Percentiles rank a stretch among this genome's conserved stretches.
Evolutionary conservation across 2,329 filamentous ascomycete species (phyloP).

Genomic region (Furcasterigmium furcatum): DNA sequence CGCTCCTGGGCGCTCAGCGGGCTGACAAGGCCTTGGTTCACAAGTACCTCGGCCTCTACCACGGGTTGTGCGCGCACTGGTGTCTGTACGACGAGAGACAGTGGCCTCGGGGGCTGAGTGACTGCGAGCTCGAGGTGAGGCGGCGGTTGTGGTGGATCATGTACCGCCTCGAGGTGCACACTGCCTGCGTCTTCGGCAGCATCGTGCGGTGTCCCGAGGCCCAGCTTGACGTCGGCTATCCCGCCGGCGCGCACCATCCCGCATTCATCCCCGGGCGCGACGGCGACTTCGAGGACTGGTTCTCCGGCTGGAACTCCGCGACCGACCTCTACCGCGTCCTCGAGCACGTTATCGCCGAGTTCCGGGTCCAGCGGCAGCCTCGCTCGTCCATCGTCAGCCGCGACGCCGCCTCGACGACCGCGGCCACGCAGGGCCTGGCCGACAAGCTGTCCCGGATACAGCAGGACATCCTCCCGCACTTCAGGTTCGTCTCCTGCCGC

Average conservation of each 20-base stretch:
- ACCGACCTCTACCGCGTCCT: constrained; percentile 53
- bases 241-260: constrained; percentile 3
- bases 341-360: constrained; percentile 39
- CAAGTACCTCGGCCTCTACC: constrained; percentile 15
- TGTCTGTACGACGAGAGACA: constrained; percentile 13
- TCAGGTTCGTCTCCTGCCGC: background rate
- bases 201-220: constrained; percentile 14
- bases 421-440: too few relatives aligned
- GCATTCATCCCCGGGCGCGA: constrained; percentile 2
- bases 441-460: constrained; percentile 1
- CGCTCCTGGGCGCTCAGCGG: too few relatives aligned
- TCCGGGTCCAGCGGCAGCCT: constrained; percentile 10
- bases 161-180: constrained; percentile 17
- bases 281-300: constrained; percentile 29
- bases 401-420: background rate
- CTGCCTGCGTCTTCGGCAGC: constrained; percentile 15
- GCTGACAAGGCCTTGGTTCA: too few relatives aligned
- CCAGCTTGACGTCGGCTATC: constrained; percentile 13
- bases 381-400: constrained; percentile 1
- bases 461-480: constrained; percentile 1
- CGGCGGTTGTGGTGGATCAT: constrained; percentile 16
- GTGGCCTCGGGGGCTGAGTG: constrained; percentile 9
- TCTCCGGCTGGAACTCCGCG: constrained; percentile 54
- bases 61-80: constrained; percentile 12
- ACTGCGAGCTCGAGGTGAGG: constrained; percentile 11